These are phyloP conservation scores for Anacardium occidentale DNA, from an alignment of 345 rosid genomes.

Conservation along the genomic window DNA sequence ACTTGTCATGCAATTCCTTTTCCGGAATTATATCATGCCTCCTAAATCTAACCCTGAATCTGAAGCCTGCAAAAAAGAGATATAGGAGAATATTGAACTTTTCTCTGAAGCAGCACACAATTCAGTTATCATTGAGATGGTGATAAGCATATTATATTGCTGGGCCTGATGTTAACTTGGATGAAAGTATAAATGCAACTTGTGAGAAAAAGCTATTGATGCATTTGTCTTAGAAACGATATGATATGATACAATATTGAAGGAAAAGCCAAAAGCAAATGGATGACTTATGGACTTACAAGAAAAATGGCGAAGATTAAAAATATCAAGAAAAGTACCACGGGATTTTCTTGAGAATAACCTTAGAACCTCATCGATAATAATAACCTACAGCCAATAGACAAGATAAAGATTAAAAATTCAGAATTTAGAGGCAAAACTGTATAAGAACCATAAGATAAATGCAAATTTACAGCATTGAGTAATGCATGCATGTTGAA, in stretches of 20 bases:
- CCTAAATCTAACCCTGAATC: conserved; percentile 72
- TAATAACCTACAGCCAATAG: conserved; percentile 61
- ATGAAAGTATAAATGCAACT: not conserved
- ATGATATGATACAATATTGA: not conserved
- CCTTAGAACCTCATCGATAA: conserved; percentile 90
- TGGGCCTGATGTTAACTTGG: not conserved
- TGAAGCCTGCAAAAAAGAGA: conserved; percentile 48
- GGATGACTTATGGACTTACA: not conserved
- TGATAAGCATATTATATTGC: not conserved
- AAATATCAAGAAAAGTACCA: conserved; percentile 40
- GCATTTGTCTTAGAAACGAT: not conserved
- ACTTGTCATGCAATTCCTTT: conserved; percentile 74
- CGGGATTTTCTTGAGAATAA: conserved; percentile 77
- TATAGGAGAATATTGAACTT: not conserved
- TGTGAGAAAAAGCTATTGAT: not conserved
- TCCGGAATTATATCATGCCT: conserved; percentile 76
- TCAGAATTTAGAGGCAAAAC: not conserved
- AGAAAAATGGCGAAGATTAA: conserved; percentile 1
- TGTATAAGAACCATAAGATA: not conserved
- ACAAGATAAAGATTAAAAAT: not conserved
- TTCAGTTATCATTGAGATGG: not conserved
- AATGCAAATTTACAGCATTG: not conserved
- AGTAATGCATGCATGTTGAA: not conserved
- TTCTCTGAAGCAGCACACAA: not conserved
- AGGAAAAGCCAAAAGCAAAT: not conserved